phyloP scores from a whole-genome alignment of 1,139 yeast genomes.

The Hyphopichia burtonii region DNA sequence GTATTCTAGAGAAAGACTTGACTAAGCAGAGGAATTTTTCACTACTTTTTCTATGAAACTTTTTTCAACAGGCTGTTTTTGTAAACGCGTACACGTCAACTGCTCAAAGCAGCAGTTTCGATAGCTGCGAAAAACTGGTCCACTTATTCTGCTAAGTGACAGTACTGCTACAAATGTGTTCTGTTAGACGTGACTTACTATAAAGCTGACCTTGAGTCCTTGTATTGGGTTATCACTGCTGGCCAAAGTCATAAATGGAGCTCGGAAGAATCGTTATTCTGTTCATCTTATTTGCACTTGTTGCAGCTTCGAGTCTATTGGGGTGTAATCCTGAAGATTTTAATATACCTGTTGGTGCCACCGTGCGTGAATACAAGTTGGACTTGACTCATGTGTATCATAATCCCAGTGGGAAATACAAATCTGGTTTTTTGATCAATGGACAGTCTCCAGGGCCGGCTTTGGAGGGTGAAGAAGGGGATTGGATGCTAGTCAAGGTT shows the following conservation, averaged over 20 bases:
- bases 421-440: slow-evolving; percentile 14
- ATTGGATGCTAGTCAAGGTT: slow-evolving; percentile 28
- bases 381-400: slow-evolving; percentile 13
- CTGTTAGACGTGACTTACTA: not conserved
- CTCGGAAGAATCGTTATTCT: no score
- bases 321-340: not conserved
- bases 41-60: no score
- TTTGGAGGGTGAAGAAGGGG: slow-evolving; percentile 35
- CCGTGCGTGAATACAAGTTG: slow-evolving; percentile 8
- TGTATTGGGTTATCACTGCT: no score
- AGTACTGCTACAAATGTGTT: not conserved
- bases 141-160: no score
- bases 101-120: not conserved
- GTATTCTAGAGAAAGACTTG: no score
- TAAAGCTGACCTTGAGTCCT: no score
- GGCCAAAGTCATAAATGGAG: no score
- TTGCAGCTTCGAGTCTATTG: not conserved
- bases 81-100: slow-evolving; percentile 1
- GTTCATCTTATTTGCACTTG: no score
- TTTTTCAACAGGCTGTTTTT: no score
- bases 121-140: not conserved
- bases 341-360: slow-evolving; percentile 2
- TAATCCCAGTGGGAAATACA: slow-evolving; percentile 18
- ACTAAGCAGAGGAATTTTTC: no score
- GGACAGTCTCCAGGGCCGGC: slow-evolving; percentile 37